Evolutionary conservation across 306 rosid species (phyloP), one percentile per base, ranked within the genome.

Genomic region (Citrullus colocynthis): DNA sequence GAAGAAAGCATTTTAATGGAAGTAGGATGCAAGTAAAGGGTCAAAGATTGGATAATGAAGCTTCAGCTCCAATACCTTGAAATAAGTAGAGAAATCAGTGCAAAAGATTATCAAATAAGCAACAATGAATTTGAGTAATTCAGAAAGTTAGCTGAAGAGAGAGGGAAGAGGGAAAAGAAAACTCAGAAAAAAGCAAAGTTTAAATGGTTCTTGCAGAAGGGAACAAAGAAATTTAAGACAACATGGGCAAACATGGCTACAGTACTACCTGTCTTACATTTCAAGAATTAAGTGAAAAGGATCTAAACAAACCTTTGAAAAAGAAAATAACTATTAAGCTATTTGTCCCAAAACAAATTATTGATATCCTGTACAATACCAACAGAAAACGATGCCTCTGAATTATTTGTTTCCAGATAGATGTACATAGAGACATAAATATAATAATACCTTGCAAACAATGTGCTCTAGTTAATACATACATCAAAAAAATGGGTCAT

Each of bases 101-200:
- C 45, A 63, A 16, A 34, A 63, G 6, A 32, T 64, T 36, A 36
- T 64, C 71, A 64, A 67, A 67, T 39, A 41, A 39, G 36, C 74
- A 18, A 65, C 28, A 65, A 16, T 2, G 72, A 5, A 48, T 48
- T 48, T 48, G 54, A 48, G 5, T 48, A 48, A 48, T 16, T 48
- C 54, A 48, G 54, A 48, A 48, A 70, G 75, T 52, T 7, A 14
- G 32, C 42, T 71, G n/a, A 45, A 45, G 52, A 45, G 41, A 21
- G 45, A 41, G n/a, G 73, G 73, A 10, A 42, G 48, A 67, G 42
- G 14, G 18, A 48, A 71, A 71, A 71, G 18, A 48, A 71, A 71
- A 71, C 76, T 21, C 20, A 71, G 52, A 71, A 49, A 73, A 45
- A 71, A 71, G 58, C 76, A 73, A 73, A 73, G 61, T 30, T 51